Conservation (phyloP, 2,329 filamentous ascomycete genomes). For the Trichophaea hybrida region DNA sequence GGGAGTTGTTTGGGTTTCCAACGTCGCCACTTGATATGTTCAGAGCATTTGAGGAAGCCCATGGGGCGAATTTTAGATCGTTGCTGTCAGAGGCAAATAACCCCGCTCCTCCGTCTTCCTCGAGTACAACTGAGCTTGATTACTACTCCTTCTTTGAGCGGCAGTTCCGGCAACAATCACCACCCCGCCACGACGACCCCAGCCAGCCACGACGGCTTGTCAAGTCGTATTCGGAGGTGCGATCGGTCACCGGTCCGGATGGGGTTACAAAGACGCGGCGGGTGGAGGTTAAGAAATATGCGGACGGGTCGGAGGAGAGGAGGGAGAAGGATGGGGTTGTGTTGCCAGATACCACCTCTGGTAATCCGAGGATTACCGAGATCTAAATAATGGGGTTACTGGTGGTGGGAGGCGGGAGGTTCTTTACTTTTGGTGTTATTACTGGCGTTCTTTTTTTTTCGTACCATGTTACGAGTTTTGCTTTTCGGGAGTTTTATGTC, state of each 20-base stretch:
- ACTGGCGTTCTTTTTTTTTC: neutral
- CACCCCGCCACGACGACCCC: neutral
- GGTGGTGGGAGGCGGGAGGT: neutral
- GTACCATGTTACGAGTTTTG: neutral
- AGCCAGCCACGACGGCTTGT: neutral
- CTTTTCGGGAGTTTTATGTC: neutral
- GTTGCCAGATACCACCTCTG: neutral
- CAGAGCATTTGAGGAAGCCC: neutral
- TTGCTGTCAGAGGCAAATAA: neutral
- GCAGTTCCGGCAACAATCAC: neutral
- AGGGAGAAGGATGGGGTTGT: constrained; percentile 11
- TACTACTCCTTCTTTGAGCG: neutral
- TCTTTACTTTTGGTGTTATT: neutral
- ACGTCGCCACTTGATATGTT: neutral
- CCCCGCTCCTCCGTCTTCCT: neutral
- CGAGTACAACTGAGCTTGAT: neutral
- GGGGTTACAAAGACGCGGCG: constrained; percentile 15
- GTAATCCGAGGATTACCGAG: neutral
- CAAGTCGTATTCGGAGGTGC: neutral
- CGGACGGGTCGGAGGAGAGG: constrained; percentile 19
- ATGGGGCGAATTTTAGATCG: neutral
- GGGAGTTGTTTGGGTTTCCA: neutral
- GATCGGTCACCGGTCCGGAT: constrained; percentile 2
- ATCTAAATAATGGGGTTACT: neutral
- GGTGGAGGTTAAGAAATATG: constrained; percentile 14